A percentile compares a stretch with the other conserved stretches of the same genome.
These are phyloP conservation scores for Candida ovalis DNA, from an alignment of 805 yeast genomes.

Conservation along the genomic window DNA sequence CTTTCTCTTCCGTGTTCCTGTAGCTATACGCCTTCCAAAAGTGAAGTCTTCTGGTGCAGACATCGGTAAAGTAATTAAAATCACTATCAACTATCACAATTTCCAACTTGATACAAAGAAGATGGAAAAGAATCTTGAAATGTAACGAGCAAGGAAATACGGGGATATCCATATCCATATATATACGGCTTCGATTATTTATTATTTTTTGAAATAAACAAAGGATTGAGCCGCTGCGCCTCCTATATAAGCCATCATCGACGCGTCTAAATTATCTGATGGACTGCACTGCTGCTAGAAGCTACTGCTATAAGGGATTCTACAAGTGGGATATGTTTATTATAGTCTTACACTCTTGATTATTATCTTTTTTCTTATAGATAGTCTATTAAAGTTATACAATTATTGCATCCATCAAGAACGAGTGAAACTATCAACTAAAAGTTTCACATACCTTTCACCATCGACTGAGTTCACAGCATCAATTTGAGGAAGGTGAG, in stretches of 20 bases:
- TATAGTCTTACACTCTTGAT: not conserved
- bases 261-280: too few relatives aligned
- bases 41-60: not conserved
- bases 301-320: too few relatives aligned
- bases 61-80: not conserved
- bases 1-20: conserved; percentile 5
- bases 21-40: not conserved
- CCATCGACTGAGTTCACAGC: conserved; percentile 24
- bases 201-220: too few relatives aligned
- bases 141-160: not conserved
- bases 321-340: too few relatives aligned
- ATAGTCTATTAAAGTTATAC: not conserved
- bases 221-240: not conserved
- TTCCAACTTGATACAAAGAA: too few relatives aligned
- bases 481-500: conserved; percentile 17
- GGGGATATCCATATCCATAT: not conserved
- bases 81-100: too few relatives aligned
- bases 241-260: too few relatives aligned
- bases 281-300: too few relatives aligned
- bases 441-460: conserved; percentile 16
- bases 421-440: conserved; percentile 12
- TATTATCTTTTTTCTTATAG: not conserved
- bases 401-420: not conserved
- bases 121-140: too few relatives aligned
- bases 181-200: not conserved